Evolutionary conservation across 2,329 filamentous ascomycete species (phyloP).

Genomic region (Epichloe amarillans): DNA sequence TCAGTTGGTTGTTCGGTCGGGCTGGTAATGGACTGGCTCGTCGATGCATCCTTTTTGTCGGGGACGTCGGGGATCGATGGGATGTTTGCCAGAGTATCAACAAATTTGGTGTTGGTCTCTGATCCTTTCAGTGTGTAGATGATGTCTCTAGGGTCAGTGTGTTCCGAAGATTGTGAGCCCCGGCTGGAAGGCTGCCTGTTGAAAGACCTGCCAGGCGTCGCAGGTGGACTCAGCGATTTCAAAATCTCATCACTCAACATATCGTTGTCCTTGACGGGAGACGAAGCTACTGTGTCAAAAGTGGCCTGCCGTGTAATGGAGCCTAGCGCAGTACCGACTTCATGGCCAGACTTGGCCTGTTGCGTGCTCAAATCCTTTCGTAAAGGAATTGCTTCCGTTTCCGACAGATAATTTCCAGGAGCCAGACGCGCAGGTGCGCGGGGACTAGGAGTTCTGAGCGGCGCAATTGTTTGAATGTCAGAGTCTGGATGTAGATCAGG

Average conservation of each 20-base stretch:
- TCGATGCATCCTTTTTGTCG: neutral
- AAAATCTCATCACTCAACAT: slow-evolving; percentile 62
- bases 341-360: slow-evolving; percentile 1
- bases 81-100: neutral
- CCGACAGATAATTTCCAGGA: neutral
- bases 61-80: neutral
- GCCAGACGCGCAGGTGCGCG: slow-evolving; percentile 1
- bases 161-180: slow-evolving; percentile 9
- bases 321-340: slow-evolving; percentile 19
- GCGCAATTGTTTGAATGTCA: slow-evolving; percentile 13
- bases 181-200: slow-evolving; percentile 7
- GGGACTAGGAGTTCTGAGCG: slow-evolving; percentile 22
- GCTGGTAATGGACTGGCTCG: neutral
- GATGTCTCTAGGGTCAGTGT: slow-evolving; percentile 33
- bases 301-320: slow-evolving; percentile 29
- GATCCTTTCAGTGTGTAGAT: slow-evolving; percentile 43
- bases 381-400: slow-evolving; percentile 22
- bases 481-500: slow-evolving; percentile 6
- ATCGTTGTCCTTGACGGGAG: slow-evolving; percentile 56
- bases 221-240: slow-evolving; percentile 46
- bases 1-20: neutral
- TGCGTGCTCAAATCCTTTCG: slow-evolving; percentile 16
- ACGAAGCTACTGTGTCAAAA: slow-evolving; percentile 35
- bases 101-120: slow-evolving; percentile 7
- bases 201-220: slow-evolving; percentile 10